These are phyloP conservation scores for Neurospora sp. DNA, from an alignment of 495 filamentous ascomycete species.

Conservation along the genomic window DNA sequence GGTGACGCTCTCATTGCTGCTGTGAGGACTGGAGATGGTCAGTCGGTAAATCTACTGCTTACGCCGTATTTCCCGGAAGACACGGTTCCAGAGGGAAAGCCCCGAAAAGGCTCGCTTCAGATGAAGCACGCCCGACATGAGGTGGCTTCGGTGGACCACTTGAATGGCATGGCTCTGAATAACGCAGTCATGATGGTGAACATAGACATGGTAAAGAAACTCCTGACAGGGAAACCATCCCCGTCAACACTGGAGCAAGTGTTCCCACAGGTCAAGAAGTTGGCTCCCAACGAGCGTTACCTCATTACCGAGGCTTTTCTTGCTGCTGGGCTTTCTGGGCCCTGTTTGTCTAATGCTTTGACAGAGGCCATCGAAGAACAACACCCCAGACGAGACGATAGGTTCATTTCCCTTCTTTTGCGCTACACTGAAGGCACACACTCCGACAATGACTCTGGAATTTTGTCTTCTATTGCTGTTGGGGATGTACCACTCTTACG, in stretches of 20 bases:
- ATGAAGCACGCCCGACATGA: conserved; percentile 28
- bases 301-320: conserved; percentile 31
- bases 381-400: conserved; percentile 29
- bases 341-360: conserved; percentile 26
- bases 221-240: conserved; percentile 29
- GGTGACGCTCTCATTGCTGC: conserved; percentile 32
- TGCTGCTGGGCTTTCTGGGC: conserved; percentile 24
- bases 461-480: conserved; percentile 30
- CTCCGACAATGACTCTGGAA: conserved; percentile 32
- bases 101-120: conserved; percentile 15
- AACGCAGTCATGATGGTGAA: conserved; percentile 29
- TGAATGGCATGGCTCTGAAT: conserved; percentile 30
- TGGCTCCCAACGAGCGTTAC: conserved; percentile 25
- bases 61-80: conserved; percentile 26
- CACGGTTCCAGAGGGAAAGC: conserved; percentile 5
- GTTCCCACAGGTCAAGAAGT: conserved; percentile 25
- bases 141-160: conserved; percentile 34
- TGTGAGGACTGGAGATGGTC: conserved; percentile 26
- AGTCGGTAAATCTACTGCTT: conserved; percentile 31
- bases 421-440: conserved; percentile 34
- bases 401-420: conserved; percentile 32
- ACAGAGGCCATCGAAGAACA: conserved; percentile 34
- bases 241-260: conserved; percentile 26
- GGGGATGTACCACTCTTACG: conserved; percentile 26
- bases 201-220: conserved; percentile 25